Evolutionary conservation across 192 early-diverging fungal species (phyloP), one percentile per base, ranked within the genome.

Genomic region (Coemansia sp.): DNA sequence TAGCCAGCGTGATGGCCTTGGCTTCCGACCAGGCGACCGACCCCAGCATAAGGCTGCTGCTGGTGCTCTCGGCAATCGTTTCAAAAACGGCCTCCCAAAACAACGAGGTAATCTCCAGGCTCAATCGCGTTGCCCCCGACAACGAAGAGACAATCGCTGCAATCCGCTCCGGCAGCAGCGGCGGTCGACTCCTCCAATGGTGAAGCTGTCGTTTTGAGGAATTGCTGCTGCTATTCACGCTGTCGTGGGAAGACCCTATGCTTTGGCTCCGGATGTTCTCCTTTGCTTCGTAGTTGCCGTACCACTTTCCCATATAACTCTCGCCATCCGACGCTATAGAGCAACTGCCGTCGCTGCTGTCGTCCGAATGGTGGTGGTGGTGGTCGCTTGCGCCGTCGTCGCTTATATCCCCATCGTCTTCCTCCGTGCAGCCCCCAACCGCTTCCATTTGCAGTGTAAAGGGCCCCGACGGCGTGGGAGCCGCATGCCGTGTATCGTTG

Each of bases 81-180:
- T 82, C 79, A 19, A 82, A 82, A 15, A 82, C 71, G 4, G 79
- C 74, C 40, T 76, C 79, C 79, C 79, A 82, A 67, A 75, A 82
- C 44, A 82, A 65, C 52, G 71, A 56, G 0, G 74, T 74, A 63
- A 82, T 76, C 61, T 82, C 79, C 21, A 82, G 71, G 38, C 79
- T 82, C 50, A 82, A 68, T 16, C 79, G 63, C 7, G 79, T 82
- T 9, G 71, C 79, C 45, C 74, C 74, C 4, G 74, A 82, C 15
- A 76, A 59, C 32, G 71, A 70, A 18, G 79, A 82, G 15, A 82
- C 79, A 37, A 82, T 66, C 40, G 64, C 69, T 18, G 79, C 79
- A 68, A 82, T 62, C 9, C 71, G 67, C 41, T 72, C 74, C 1
- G 79, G 79, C 64, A 82, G 68, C 52, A 82, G 56, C 38, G 79